Percentiles rank a stretch among this genome's conserved stretches.
These are phyloP conservation scores for Suhomyces prunicola DNA, from an alignment of 805 yeast genomes.

Conservation along the genomic window DNA sequence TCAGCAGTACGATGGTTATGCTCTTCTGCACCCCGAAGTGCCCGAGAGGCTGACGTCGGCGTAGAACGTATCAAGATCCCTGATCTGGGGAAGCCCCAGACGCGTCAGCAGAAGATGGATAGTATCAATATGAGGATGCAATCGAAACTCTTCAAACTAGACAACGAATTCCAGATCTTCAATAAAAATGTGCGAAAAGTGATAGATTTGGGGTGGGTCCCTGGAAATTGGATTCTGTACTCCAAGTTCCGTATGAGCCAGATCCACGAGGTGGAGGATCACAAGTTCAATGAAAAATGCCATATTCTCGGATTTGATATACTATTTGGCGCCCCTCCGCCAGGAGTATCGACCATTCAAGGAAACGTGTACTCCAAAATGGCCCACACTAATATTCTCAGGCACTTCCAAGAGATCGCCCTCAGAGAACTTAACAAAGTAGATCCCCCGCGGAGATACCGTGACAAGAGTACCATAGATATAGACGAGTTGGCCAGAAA, in stretches of 20 bases:
- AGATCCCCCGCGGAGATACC: background rate
- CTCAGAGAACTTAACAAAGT: conserved; percentile 13
- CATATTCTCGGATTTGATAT: conserved; percentile 49
- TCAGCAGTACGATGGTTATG: background rate
- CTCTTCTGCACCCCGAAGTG: background rate
- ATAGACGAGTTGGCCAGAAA: conserved; percentile 13
- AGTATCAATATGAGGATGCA: conserved; percentile 21
- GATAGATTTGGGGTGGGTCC: conserved; percentile 39
- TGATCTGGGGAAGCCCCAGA: conserved; percentile 8
- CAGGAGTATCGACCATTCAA: conserved; percentile 76
- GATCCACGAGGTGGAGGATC: conserved; percentile 28
- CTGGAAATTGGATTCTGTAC: conserved; percentile 41
- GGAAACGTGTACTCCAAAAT: conserved; percentile 75
- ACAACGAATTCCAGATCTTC: conserved; percentile 27
- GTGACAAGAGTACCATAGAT: conserved; percentile 19
- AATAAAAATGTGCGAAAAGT: conserved; percentile 25
- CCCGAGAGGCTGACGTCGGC: conserved; percentile 5
- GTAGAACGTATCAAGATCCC: conserved; percentile 7
- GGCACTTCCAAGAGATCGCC: conserved; percentile 29
- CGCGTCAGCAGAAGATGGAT: conserved; percentile 25
- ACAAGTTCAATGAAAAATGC: conserved; percentile 27
- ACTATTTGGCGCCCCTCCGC: conserved; percentile 73
- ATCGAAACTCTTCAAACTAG: conserved; percentile 26
- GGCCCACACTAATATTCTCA: conserved; percentile 20
- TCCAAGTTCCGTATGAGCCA: conserved; percentile 25